Conservation (phyloP, 2,329 filamentous ascomycete species). For the Elsinoe fawcettii region DNA sequence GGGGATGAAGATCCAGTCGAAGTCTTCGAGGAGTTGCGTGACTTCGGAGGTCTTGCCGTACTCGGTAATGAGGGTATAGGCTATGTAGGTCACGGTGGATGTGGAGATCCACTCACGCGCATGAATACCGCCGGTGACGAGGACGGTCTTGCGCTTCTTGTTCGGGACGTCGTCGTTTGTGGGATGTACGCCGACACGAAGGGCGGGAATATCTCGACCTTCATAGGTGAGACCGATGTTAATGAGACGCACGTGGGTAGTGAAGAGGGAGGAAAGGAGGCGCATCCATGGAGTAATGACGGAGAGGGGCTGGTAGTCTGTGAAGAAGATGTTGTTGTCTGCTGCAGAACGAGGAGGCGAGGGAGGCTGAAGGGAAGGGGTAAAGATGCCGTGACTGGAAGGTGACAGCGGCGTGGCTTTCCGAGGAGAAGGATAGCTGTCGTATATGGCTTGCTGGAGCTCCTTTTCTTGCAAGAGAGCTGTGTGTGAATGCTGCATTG, state of each 20-base stretch:
- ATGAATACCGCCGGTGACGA: conserved; percentile 80
- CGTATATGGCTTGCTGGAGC: conserved; percentile 66
- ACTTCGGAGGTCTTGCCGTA: conserved; percentile 66
- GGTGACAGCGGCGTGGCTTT: conserved; percentile 10
- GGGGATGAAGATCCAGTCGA: conserved; percentile 83
- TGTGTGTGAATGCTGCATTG: conserved; percentile 63
- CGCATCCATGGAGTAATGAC: conserved; percentile 89
- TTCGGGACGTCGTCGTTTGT: conserved; percentile 41
- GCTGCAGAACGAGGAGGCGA: conserved; percentile 27
- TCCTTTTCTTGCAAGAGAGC: conserved; percentile 65
- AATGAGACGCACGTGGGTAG: conserved; percentile 64
- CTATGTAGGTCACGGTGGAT: conserved; percentile 82
- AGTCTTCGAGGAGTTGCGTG: conserved; percentile 70
- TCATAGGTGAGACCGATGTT: conserved; percentile 81
- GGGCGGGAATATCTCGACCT: conserved; percentile 73
- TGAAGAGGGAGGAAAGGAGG: conserved; percentile 82
- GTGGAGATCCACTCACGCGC: conserved; percentile 95
- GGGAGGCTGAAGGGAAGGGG: conserved; percentile 25
- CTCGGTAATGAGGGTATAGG: conserved; percentile 76
- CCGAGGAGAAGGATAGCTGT: conserved; percentile 56
- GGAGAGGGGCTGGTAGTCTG: conserved; percentile 79
- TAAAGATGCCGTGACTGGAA: conserved; percentile 18
- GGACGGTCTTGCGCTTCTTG: conserved; percentile 60
- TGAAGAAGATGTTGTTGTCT: conserved; percentile 75
- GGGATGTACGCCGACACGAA: conserved; percentile 62